Evolutionary conservation across 345 rosid species (phyloP).

Genomic region (Hevea brasiliensis): DNA sequence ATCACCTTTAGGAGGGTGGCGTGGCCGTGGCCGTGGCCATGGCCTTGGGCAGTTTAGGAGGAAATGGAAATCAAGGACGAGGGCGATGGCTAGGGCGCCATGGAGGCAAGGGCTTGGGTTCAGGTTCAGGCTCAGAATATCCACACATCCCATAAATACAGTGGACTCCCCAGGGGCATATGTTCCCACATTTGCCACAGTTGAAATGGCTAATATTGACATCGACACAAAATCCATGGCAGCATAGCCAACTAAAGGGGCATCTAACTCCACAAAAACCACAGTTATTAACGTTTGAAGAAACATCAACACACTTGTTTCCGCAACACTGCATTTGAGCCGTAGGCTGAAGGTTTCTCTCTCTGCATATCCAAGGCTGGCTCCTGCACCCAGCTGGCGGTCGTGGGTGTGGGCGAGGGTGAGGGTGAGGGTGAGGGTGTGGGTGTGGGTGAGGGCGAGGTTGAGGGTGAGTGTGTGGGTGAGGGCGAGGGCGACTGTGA

Average conservation of each 20-base stretch:
- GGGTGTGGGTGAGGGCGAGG: neutral
- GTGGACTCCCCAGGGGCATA: conserved; percentile 37
- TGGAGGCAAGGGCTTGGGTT: conserved; percentile 13
- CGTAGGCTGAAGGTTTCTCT: conserved; percentile 17
- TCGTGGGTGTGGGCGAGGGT: conserved; percentile 4
- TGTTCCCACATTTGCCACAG: conserved; percentile 49
- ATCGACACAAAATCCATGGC: conserved; percentile 43
- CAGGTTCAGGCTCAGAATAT: conserved; percentile 33
- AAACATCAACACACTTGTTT: conserved; percentile 50
- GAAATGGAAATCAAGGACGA: neutral
- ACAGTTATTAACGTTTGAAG: conserved; percentile 43
- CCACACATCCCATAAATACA: conserved; percentile 61
- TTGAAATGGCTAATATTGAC: conserved; percentile 30
- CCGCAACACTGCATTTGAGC: conserved; percentile 47
- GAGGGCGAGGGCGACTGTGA: neutral
- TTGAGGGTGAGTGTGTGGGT: neutral
- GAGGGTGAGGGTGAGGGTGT: neutral
- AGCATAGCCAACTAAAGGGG: conserved; percentile 51
- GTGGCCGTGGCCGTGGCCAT: conserved; percentile 13
- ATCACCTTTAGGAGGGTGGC: conserved; percentile 6
- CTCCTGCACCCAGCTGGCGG: conserved; percentile 34
- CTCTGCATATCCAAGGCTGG: conserved; percentile 46
- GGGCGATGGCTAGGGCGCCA: conserved; percentile 3
- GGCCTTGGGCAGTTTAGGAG: conserved; percentile 12
- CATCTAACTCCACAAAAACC: conserved; percentile 46